These are phyloP conservation scores for Mortierella sp. DNA, from an alignment of 371 early-diverging fungal genomes.

Conservation along the genomic window DNA sequence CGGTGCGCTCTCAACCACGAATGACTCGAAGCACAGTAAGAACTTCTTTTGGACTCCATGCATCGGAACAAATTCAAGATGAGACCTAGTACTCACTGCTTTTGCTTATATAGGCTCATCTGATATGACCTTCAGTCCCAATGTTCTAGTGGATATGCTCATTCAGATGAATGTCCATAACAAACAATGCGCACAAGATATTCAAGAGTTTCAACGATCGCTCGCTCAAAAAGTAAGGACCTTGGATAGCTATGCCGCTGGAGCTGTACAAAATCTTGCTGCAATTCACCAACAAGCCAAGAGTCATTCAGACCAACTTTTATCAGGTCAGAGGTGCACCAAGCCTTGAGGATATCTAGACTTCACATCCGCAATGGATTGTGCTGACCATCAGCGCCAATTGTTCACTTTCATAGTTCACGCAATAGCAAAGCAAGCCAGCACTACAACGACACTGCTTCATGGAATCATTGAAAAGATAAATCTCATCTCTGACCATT, in stretches of 20 bases:
- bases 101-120: slow-evolving; percentile 10
- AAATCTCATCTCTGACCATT: slow-evolving; percentile 6
- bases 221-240: slow-evolving; percentile 28
- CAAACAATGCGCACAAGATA: slow-evolving; percentile 38
- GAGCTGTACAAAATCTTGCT: slow-evolving; percentile 30
- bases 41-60: background rate
- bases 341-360: background rate
- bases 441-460: slow-evolving; percentile 21
- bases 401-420: slow-evolving; percentile 14
- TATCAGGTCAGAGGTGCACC: slow-evolving; percentile 32
- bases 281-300: slow-evolving; percentile 39
- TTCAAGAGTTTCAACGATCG: slow-evolving; percentile 33
- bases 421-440: slow-evolving; percentile 38
- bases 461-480: slow-evolving; percentile 40
- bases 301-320: slow-evolving; percentile 28
- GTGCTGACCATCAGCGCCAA: background rate
- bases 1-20: slow-evolving; percentile 21
- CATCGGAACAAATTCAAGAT: background rate
- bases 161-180: slow-evolving; percentile 40
- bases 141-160: slow-evolving; percentile 28
- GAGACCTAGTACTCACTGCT: background rate
- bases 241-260: slow-evolving; percentile 24
- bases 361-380: background rate
- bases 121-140: slow-evolving; percentile 33
- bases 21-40: slow-evolving; percentile 13